phyloP scores from a whole-genome alignment of 768 basidiomycete genomes.

The Neoboletus subvelutipes region DNA sequence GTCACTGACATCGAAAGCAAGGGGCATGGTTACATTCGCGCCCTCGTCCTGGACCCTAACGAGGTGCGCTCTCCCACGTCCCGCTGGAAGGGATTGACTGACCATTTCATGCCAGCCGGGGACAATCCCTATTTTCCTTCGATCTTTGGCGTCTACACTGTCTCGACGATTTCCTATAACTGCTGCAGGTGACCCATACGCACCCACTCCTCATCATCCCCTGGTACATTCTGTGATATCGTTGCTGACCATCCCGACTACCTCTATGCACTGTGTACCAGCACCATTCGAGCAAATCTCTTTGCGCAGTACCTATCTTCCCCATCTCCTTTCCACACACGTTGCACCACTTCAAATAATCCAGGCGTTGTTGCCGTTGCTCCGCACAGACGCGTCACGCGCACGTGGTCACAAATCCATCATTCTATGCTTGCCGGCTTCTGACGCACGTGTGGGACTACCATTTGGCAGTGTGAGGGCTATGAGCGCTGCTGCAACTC shows the following conservation, averaged over 20 bases:
- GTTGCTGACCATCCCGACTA: constrained; percentile 56
- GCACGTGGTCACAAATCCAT: constrained; percentile 47
- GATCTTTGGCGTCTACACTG: constrained; percentile 76
- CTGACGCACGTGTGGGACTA: constrained; percentile 70
- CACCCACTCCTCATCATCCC: constrained; percentile 59
- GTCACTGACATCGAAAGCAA: constrained; percentile 60
- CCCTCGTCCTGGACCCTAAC: constrained; percentile 75
- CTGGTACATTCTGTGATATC: constrained; percentile 80
- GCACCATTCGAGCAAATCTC: constrained; percentile 73
- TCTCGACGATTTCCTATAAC: constrained; percentile 82
- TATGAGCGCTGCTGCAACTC: constrained; percentile 74
- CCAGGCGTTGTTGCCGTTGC: constrained; percentile 72
- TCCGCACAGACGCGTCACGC: constrained; percentile 65
- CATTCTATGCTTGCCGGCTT: constrained; percentile 72
- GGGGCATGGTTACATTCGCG: constrained; percentile 75
- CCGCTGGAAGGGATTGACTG: background rate
- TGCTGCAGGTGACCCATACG: constrained; percentile 78
- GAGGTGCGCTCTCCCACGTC: constrained; percentile 48
- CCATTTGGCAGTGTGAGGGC: constrained; percentile 63
- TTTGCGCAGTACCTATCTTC: constrained; percentile 59
- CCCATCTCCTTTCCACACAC: constrained; percentile 73
- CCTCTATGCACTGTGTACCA: constrained; percentile 37
- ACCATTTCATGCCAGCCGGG: constrained; percentile 51
- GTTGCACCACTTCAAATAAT: constrained; percentile 75
- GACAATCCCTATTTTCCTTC: constrained; percentile 71